These are phyloP conservation scores for Polyporus arcularius DNA, from an alignment of 768 basidiomycete genomes.

Conservation along the genomic window DNA sequence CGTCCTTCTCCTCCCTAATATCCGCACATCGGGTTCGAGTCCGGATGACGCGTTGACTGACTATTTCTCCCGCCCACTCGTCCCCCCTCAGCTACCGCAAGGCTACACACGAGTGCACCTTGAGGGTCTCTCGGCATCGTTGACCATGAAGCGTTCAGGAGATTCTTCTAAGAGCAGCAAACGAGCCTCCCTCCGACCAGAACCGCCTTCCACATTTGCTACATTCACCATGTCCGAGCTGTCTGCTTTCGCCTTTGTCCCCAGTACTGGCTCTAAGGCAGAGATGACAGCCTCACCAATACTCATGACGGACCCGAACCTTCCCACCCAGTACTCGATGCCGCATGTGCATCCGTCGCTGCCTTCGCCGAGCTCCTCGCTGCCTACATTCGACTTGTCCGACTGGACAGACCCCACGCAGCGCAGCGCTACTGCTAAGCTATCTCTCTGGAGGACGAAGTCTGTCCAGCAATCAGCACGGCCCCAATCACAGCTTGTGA, in stretches of 20 bases:
- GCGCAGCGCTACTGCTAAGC: slow-evolving; percentile 46
- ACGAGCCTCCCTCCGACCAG: not conserved
- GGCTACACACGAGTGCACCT: slow-evolving; percentile 52
- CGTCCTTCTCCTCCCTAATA: slow-evolving; percentile 46
- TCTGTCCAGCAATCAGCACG: slow-evolving; percentile 29
- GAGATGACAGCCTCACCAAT: slow-evolving; percentile 57
- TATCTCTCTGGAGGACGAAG: slow-evolving; percentile 65
- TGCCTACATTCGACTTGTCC: slow-evolving; percentile 59
- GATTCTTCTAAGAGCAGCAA: not conserved
- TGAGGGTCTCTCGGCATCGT: slow-evolving; percentile 26
- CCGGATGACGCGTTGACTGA: slow-evolving; percentile 25
- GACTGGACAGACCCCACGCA: slow-evolving; percentile 61
- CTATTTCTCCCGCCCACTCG: slow-evolving; percentile 63
- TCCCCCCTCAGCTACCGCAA: slow-evolving; percentile 49
- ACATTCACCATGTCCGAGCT: slow-evolving; percentile 42
- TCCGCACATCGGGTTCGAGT: slow-evolving; percentile 15
- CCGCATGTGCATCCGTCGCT: slow-evolving; percentile 43
- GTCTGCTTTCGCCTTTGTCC: slow-evolving; percentile 55
- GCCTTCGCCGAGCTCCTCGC: slow-evolving; percentile 10
- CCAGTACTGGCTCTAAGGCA: slow-evolving; percentile 17
- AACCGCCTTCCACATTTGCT: slow-evolving; percentile 2
- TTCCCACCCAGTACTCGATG: slow-evolving; percentile 56
- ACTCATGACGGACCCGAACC: slow-evolving; percentile 71
- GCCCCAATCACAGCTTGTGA: slow-evolving; percentile 18
- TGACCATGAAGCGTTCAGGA: slow-evolving; percentile 15